Conservation (phyloP, 140 eudicot species). For the Anethum foeniculum region DNA sequence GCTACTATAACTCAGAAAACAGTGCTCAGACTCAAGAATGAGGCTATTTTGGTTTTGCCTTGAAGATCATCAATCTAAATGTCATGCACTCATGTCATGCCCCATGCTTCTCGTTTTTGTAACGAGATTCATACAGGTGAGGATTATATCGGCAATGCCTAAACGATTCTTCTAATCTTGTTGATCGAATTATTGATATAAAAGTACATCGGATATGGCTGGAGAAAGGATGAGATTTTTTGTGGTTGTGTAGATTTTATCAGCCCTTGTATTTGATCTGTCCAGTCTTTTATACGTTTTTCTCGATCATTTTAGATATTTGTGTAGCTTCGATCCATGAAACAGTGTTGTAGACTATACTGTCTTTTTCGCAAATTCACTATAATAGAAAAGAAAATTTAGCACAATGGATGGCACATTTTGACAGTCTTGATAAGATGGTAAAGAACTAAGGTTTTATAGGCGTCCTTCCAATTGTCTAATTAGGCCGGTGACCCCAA, state of each 20-base stretch:
- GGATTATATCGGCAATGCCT: background rate
- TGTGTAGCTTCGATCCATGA: background rate
- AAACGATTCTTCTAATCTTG: background rate
- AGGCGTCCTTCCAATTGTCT: background rate
- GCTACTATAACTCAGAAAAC: background rate
- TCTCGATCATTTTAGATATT: background rate
- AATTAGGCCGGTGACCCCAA: constrained; percentile 4
- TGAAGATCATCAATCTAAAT: background rate
- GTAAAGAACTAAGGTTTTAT: background rate
- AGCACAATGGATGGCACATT: background rate
- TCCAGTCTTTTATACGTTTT: background rate
- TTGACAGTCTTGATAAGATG: background rate
- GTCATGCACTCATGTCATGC: background rate
- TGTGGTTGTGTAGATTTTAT: too few species aligned
- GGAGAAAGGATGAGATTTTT: background rate
- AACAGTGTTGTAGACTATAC: background rate
- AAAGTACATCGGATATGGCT: background rate
- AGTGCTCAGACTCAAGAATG: background rate
- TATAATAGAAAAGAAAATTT: background rate
- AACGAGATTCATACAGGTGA: background rate
- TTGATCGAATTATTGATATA: background rate
- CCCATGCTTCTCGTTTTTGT: background rate
- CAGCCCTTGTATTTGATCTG: too few species aligned
- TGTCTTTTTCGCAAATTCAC: background rate
- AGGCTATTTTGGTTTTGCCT: background rate